Evolutionary conservation across 2,329 filamentous ascomycete genomes (phyloP).

Genomic region (Chalara sp.): DNA sequence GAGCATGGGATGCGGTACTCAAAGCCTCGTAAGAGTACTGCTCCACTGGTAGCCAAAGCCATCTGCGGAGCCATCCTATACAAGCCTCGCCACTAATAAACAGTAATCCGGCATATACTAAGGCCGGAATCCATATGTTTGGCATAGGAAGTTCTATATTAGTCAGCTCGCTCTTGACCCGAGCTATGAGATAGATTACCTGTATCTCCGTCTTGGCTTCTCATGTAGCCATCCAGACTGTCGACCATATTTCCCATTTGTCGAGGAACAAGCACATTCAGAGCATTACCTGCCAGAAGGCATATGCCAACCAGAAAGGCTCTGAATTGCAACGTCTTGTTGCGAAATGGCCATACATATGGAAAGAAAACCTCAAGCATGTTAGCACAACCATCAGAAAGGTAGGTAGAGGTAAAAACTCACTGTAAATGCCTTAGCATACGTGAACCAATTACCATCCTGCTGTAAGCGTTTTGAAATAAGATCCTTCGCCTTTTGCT

Average conservation of each 20-base stretch:
- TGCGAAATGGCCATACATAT: slow-evolving; percentile 69
- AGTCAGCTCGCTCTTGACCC: background rate
- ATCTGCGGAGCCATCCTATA: slow-evolving; percentile 40
- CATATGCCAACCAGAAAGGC: slow-evolving; percentile 61
- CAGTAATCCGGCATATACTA: slow-evolving; percentile 40
- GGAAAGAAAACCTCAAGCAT: slow-evolving; percentile 59
- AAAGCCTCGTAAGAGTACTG: slow-evolving; percentile 52
- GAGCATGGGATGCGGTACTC: slow-evolving; percentile 54
- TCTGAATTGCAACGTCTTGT: slow-evolving; percentile 59
- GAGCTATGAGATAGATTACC: background rate
- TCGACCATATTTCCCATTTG: slow-evolving; percentile 77
- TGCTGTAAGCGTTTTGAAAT: slow-evolving; percentile 65
- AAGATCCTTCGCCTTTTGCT: slow-evolving; percentile 47
- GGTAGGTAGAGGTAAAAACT: slow-evolving; percentile 10
- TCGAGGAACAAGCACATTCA: slow-evolving; percentile 73
- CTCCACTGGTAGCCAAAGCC: slow-evolving; percentile 47
- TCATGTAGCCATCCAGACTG: slow-evolving; percentile 45
- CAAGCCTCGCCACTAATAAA: slow-evolving; percentile 45
- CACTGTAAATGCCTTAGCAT: slow-evolving; percentile 64
- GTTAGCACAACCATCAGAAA: no score
- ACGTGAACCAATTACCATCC: slow-evolving; percentile 70
- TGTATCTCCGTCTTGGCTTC: background rate
- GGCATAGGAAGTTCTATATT: slow-evolving; percentile 20
- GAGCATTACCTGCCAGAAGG: slow-evolving; percentile 60
- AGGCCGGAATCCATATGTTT: slow-evolving; percentile 46